Evolutionary conservation across 805 yeast genomes (phyloP).

Genomic region (Metschnikowia chrysomelidarum): DNA sequence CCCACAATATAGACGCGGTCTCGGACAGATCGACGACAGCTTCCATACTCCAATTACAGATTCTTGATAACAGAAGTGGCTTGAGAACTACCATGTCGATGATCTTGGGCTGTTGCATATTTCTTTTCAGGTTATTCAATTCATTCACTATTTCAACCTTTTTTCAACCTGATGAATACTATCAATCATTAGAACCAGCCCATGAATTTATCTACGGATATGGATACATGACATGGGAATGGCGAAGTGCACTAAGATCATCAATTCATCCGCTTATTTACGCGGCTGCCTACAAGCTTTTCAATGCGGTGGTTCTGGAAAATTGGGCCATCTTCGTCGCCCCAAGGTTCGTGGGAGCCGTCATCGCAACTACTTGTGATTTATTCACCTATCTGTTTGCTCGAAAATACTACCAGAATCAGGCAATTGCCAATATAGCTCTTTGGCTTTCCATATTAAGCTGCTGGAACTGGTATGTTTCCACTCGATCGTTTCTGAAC

Average conservation of each 20-base stretch:
- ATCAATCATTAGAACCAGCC: constrained; percentile 93
- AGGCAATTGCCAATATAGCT: constrained; percentile 38
- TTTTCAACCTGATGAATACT: constrained; percentile 96
- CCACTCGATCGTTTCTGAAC: constrained; percentile 84
- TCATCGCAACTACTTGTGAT: constrained; percentile 73
- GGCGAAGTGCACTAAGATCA: constrained; percentile 74
- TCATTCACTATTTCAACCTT: constrained; percentile 66
- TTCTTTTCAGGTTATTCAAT: constrained; percentile 53
- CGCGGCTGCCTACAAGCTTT: constrained; percentile 39
- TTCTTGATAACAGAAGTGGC: too few species aligned
- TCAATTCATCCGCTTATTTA: constrained; percentile 78
- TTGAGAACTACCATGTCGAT: constrained; percentile 6
- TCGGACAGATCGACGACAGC: too few species aligned
- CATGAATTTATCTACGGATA: constrained; percentile 70
- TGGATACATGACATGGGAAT: constrained; percentile 94
- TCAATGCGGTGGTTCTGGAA: constrained; percentile 21
- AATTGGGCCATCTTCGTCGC: constrained; percentile 38
- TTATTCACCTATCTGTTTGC: constrained; percentile 52
- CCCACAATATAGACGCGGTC: too few species aligned
- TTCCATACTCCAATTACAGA: too few species aligned
- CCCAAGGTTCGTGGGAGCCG: constrained; percentile 71
- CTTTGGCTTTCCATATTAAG: constrained; percentile 55
- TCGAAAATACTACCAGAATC: constrained; percentile 31
- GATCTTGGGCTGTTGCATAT: neutral
- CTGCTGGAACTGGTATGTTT: constrained; percentile 78